phyloP scores from a whole-genome alignment of 1,284 basidiomycete genomes.

The Fomitiporia mediterranea region DNA sequence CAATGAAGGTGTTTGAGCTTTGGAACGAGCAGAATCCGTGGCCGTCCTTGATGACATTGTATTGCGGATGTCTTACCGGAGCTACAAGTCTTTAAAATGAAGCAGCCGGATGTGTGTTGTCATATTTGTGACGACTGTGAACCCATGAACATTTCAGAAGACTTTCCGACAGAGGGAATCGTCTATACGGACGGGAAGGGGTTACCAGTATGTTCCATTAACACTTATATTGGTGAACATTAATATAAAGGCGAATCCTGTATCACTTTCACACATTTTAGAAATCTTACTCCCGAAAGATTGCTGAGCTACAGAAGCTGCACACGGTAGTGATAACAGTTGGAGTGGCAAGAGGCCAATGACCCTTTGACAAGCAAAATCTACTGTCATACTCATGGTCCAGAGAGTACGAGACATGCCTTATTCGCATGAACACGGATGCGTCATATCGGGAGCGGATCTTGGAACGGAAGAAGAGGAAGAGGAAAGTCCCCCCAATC shows the following conservation, averaged over 20 bases:
- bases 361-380: slow-evolving; percentile 12
- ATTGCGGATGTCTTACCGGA: slow-evolving; percentile 21
- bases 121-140: slow-evolving; percentile 20
- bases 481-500: not conserved
- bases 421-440: not conserved
- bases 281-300: not conserved
- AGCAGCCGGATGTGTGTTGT: slow-evolving; percentile 25
- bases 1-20: not conserved
- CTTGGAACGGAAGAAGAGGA: not conserved
- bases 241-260: not conserved
- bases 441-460: not conserved
- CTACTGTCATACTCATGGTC: slow-evolving; percentile 20
- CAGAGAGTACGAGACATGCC: slow-evolving; percentile 25
- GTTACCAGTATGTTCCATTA: slow-evolving; percentile 23
- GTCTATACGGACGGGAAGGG: slow-evolving; percentile 25
- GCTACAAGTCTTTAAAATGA: slow-evolving; percentile 19
- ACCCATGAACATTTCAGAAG: too few species aligned
- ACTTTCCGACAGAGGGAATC: slow-evolving; percentile 20
- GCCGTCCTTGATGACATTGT: slow-evolving; percentile 6
- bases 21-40: not conserved
- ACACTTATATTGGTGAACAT: not conserved
- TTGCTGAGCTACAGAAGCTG: slow-evolving; percentile 21
- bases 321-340: slow-evolving; percentile 23
- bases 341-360: slow-evolving; percentile 17
- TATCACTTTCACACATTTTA: not conserved